phyloP scores from a whole-genome alignment of 2,329 filamentous ascomycete genomes.

The Fusarium sp. region DNA sequence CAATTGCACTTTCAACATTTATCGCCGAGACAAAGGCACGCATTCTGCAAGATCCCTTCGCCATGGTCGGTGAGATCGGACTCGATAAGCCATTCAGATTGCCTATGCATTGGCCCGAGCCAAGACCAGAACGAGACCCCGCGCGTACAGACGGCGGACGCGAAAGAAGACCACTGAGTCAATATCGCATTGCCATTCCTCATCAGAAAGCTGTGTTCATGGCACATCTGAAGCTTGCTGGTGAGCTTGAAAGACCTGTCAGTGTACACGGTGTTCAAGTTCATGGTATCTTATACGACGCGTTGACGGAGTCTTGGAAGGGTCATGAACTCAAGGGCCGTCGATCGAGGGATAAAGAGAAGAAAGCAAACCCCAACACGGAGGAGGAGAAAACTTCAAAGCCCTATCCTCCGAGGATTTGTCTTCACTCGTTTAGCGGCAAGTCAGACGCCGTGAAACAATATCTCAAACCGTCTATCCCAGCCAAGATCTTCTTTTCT shows the following conservation, averaged over 20 bases:
- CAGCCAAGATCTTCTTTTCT: slow-evolving; percentile 82
- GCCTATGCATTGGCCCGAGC: slow-evolving; percentile 64
- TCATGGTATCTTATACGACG: slow-evolving; percentile 74
- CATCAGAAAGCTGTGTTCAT: slow-evolving; percentile 74
- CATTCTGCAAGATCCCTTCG: slow-evolving; percentile 66
- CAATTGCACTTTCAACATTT: slow-evolving; percentile 66
- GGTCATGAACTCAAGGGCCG: slow-evolving; percentile 70
- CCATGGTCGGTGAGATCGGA: slow-evolving; percentile 79
- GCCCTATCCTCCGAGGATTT: slow-evolving; percentile 83
- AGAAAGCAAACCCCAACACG: slow-evolving; percentile 8
- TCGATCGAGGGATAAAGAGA: slow-evolving; percentile 53
- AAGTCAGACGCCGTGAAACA: slow-evolving; percentile 77
- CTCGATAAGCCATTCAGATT: slow-evolving; percentile 78
- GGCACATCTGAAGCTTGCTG: slow-evolving; percentile 74
- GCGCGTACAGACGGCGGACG: slow-evolving; percentile 72
- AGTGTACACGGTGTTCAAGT: slow-evolving; percentile 78
- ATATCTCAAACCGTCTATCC: slow-evolving; percentile 77
- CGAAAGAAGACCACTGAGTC: slow-evolving; percentile 73
- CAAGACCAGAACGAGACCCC: slow-evolving; percentile 19
- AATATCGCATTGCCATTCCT: slow-evolving; percentile 69
- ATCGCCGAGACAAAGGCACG: slow-evolving; percentile 64
- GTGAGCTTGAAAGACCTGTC: slow-evolving; percentile 70
- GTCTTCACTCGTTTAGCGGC: slow-evolving; percentile 90
- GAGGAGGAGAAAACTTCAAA: background rate
- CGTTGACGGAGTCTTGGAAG: slow-evolving; percentile 69